Evolutionary conservation across 2,329 filamentous ascomycete species (phyloP), one percentile per base, ranked within the genome.

Genomic region (Orbilia blumenaviensis): DNA sequence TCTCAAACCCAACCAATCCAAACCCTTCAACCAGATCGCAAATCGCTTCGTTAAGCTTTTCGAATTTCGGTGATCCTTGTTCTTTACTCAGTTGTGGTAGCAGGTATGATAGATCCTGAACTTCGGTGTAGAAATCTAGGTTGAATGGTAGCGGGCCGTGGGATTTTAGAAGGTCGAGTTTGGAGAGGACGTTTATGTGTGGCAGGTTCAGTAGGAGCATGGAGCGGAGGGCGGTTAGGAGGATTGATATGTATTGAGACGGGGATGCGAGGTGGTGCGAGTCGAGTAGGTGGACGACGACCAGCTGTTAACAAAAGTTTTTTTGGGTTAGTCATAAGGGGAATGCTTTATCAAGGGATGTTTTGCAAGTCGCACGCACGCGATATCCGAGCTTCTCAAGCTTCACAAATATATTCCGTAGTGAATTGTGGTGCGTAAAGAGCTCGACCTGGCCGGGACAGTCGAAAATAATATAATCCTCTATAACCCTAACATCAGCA

Each of bases 131-230:
- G 83, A 91, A 99, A 79, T 97, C 94, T 74, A 99, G 89, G 80
- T 97, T 97, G 86, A 99, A 97, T 0, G 94, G 93, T 0, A 99
- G 86, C 25, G 92, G 89, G 52, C 92, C 90, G 63, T 80, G 77
- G 62, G 91, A 89, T 36, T 90, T 86, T 64, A 99, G 86, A 81
- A 97, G 97, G 84, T 99, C 95, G 84, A 99, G 96, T 84, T 99
- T 99, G 71, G 94, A 97, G 25, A 99, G 88, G 77, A 99, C 92
- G 81, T 99, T 99, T 79, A 99, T 86, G 81, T 97, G 93, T 0
- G 95, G 93, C 77, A 98, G 91, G 81, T 98, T 95, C 88, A 99
- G 94, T 84, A 98, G 95, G 63, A 99, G 89, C 94, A 99, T 99
- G 80, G 93, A 94, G 79, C 95, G 91, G 78, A 99, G 89, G 66